A percentile compares a stretch with the other conserved stretches of the same genome.
Evolutionary conservation across 2,329 filamentous ascomycete genomes (phyloP).

Genomic region (Aspergillus melleus): DNA sequence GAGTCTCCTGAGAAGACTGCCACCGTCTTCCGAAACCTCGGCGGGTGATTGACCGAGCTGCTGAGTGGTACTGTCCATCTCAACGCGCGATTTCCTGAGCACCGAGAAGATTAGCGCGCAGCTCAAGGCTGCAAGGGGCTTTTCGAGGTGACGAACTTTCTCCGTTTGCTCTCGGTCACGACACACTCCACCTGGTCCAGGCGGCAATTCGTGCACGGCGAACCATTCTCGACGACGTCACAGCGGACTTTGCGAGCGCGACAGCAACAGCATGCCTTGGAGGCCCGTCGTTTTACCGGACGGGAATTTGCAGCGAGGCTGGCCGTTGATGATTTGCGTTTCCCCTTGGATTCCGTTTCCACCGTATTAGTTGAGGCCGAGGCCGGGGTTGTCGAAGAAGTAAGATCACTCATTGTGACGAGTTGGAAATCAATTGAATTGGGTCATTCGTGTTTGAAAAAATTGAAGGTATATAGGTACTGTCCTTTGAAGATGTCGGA

Average conservation of each 20-base stretch:
- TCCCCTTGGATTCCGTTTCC: conserved; percentile 42
- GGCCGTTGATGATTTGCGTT: conserved; percentile 59
- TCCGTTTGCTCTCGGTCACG: conserved; percentile 77
- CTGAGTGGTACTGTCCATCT: conserved; percentile 36
- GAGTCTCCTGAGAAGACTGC: conserved; percentile 27
- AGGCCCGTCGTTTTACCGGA: conserved; percentile 79
- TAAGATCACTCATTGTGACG: conserved; percentile 26
- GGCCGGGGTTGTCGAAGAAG: conserved; percentile 19
- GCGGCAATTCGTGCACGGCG: conserved; percentile 83
- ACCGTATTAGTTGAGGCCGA: conserved; percentile 12
- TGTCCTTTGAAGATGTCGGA: not conserved
- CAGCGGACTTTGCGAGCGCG: conserved; percentile 87
- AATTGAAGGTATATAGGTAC: not conserved
- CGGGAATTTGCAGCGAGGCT: conserved; percentile 55
- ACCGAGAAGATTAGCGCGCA: conserved; percentile 13
- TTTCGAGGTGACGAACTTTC: conserved; percentile 48
- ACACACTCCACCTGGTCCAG: conserved; percentile 54
- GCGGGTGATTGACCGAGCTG: conserved; percentile 33
- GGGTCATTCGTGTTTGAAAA: conserved; percentile 13
- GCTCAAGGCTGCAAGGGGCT: conserved; percentile 10
- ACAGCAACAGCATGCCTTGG: conserved; percentile 86
- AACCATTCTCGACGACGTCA: conserved; percentile 83
- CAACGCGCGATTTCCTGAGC: conserved; percentile 42
- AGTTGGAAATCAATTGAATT: conserved; percentile 15
- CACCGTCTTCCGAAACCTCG: conserved; percentile 37